Conservation (phyloP, 441 rosid species). For the Flueggea neowawraea region DNA sequence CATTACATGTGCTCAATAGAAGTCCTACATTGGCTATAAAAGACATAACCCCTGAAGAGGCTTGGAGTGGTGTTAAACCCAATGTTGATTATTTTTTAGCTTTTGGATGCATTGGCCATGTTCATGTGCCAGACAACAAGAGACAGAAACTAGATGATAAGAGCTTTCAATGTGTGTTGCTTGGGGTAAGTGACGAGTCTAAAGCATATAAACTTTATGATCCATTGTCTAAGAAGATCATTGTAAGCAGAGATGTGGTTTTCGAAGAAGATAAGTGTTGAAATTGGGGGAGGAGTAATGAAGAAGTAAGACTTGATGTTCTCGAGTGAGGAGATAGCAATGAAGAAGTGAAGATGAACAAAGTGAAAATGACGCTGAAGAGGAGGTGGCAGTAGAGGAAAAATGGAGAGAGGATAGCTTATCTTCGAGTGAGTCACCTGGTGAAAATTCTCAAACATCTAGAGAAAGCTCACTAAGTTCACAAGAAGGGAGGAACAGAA, state of each 20-base stretch:
- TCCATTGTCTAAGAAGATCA: not conserved
- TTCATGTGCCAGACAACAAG: not conserved
- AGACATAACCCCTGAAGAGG: not conserved
- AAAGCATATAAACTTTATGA: constrained; percentile 1
- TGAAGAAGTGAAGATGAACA: not conserved
- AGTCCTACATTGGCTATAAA: too few relatives aligned
- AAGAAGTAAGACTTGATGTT: not conserved
- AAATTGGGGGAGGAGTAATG: not conserved
- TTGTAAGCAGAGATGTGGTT: not conserved
- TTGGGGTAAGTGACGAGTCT: not conserved
- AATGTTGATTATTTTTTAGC: not conserved
- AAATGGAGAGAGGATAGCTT: too few relatives aligned
- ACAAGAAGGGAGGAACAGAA: not conserved
- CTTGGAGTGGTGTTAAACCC: not conserved
- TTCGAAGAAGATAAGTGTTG: not conserved
- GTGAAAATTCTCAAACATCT: too few relatives aligned
- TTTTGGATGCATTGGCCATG: not conserved
- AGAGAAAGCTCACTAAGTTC: not conserved
- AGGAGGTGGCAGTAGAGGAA: too few relatives aligned
- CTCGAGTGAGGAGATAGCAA: not conserved
- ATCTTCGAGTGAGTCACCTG: too few relatives aligned
- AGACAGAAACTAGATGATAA: not conserved
- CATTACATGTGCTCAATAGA: not conserved
- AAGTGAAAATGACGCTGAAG: not conserved
- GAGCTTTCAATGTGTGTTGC: not conserved